These are phyloP conservation scores for Neurospora sp. DNA, from an alignment of 2,329 filamentous ascomycete genomes.

Conservation along the genomic window DNA sequence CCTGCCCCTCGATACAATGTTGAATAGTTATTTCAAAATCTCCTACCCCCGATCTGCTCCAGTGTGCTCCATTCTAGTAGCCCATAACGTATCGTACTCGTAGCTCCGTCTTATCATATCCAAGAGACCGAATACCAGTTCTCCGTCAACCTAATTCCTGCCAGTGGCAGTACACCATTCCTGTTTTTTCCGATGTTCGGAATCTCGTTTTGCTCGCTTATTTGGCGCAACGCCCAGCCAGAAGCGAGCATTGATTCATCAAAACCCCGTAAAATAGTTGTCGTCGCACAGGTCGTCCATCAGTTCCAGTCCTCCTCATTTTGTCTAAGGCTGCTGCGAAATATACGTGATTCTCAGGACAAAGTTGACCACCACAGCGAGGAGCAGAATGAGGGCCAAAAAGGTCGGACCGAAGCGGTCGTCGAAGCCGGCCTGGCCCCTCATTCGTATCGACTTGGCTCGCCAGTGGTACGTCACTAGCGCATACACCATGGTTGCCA, in stretches of 20 bases:
- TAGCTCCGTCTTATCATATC: background rate
- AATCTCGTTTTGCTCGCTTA: background rate
- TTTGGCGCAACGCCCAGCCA: background rate
- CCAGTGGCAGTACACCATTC: background rate
- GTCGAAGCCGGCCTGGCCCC: constrained; percentile 92
- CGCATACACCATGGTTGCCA: constrained; percentile 93
- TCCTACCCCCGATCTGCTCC: background rate
- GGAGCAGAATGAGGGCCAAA: constrained; percentile 72
- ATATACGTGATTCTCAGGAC: constrained; percentile 60
- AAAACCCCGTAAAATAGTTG: background rate
- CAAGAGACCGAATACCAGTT: background rate
- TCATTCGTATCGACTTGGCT: constrained; percentile 80
- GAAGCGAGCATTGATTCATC: background rate
- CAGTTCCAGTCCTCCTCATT: background rate
- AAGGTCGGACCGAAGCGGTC: constrained; percentile 91
- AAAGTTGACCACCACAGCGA: constrained; percentile 94
- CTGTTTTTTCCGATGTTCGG: background rate
- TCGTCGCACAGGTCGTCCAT: background rate
- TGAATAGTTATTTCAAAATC: background rate
- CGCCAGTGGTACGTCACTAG: constrained; percentile 95
- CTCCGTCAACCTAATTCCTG: background rate
- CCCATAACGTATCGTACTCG: background rate
- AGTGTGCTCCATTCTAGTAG: background rate
- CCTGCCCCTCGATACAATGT: background rate
- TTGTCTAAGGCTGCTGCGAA: constrained; percentile 18